Conservation (phyloP, 2,329 filamentous ascomycete species). For the Colletotrichum shisoi region DNA sequence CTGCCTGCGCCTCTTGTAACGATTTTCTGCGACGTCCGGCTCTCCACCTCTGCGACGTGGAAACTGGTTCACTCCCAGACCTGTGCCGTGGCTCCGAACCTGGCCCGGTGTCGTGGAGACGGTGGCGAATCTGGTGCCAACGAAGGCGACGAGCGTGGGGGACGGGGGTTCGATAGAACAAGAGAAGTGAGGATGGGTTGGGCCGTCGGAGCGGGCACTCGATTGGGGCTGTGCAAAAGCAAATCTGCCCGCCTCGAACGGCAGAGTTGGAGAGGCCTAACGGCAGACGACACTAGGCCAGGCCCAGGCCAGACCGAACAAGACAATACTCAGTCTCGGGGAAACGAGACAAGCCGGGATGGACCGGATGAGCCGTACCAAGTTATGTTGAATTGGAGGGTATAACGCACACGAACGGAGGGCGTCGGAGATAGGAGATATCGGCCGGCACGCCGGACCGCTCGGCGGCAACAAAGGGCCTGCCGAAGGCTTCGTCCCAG, state of each 20-base stretch:
- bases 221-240: slow-evolving; percentile 36
- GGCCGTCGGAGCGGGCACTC: slow-evolving; percentile 21
- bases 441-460: no score
- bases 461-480: no score
- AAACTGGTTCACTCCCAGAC: background rate
- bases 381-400: no score
- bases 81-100: background rate
- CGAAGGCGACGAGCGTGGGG: background rate
- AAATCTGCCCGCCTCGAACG: slow-evolving; percentile 1
- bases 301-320: background rate
- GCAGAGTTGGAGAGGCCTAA: background rate
- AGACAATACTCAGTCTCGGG: background rate
- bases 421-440: no score
- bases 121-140: slow-evolving; percentile 2
- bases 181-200: background rate
- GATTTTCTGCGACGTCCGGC: background rate
- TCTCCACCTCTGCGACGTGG: background rate
- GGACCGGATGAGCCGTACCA: background rate
- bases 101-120: background rate
- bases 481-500: no score
- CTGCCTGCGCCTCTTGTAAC: background rate
- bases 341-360: background rate
- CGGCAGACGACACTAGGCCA: background rate
- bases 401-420: no score
- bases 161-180: background rate